Evolutionary conservation across 208 protist genomes (phyloP), one percentile per base, ranked within the genome.

Genomic region (Leptomonas seymouri): DNA sequence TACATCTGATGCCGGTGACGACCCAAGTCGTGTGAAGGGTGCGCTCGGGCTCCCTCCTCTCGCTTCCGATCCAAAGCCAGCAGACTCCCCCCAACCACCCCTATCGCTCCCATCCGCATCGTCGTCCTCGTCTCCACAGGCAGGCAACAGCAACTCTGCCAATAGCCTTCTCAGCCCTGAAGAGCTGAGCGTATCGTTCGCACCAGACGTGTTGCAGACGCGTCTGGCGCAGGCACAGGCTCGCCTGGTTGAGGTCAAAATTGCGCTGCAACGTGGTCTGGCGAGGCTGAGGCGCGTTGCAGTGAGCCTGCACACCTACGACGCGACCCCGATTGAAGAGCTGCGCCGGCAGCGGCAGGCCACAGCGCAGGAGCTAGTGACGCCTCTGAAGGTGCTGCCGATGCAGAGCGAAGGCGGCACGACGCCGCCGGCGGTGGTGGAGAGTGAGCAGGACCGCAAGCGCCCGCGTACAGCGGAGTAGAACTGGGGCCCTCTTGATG

Each of bases 281-380:
- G 28, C 12, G 20, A 81, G 70, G 44, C 21, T 75, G 44, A 71
- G 80, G 14, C 60, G 48, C 2, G 21, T 74, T 11, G 30, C 80
- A 25, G 39, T 58, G 16, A 49, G 45, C 20, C 36, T 85, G 51
- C 54, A 62, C 6, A 48, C 21, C 28, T 76, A 70, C 62, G 71
- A 76, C 42, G 71, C 55, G 4, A 39, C 59, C 25, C 46, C 71
- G 30, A 18, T 64, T 15, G 62, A 20, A 16, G 63, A 51, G 46
- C 63, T 76, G 48, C 39, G 44, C 27, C 63, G 49, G 30, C 46
- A 60, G 41, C 63, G 55, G 46, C 31, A 70, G 63, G 55, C 55
- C 14, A 3, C 14, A 28, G 31, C 30, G 39, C 45, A 31, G 30
- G 20, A 9, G 15, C 56, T 76, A 28, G 31, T 67, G 53, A 61